Base-by-base conservation (phyloP, 2,329 filamentous ascomycete genomes). In the Diaporthe vaccinii region DNA sequence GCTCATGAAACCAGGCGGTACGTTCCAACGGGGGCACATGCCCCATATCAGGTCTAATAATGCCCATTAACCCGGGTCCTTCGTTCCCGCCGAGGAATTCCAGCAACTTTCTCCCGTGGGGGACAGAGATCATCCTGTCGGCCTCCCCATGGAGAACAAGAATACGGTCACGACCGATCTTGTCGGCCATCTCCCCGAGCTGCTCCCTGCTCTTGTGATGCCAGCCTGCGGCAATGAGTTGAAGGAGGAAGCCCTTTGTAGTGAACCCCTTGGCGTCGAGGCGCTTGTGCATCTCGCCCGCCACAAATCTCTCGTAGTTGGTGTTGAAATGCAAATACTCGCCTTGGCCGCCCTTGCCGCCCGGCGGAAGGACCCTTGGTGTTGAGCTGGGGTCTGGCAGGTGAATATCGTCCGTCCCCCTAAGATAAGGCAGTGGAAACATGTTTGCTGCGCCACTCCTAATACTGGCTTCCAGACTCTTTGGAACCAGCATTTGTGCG, bases 291-390 rank as follows among this genome's bases (percentile, higher is more conserved):
- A 97, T 83, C 83, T 98, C 95, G 78, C 93, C 91, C 0, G 95
- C 95, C 36, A 93, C 92, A 80, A 95, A 96, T 7, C 95, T 92
- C 85, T 97, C 93, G 75, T 92, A 95, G 81, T 96, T 97, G 71
- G 88, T 94, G 6, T 89, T 89, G 82, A 97, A 98, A 12, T 83
- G 84, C 51, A 86, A 79, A 74, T 91, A 91, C 61, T 76, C 41
- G 2, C 36, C 72, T 25, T 70, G 75, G 4, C 55, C 70, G 6
- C 41, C n/a, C 1, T 55, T 65, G 28, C 79, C 78, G 72, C 75
- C 1, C 82, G 84, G 57, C 67, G 84, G 82, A 79, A 86, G 73
- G 62, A 82, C 78, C 69, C 75, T 80, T 20, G 86, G 84, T 4
- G 89, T 90, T 3, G 81, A 79, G 20, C 78, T 78, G 14, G 85